A percentile compares a stretch with the other conserved stretches of the same genome.
Conservation (phyloP, 1,284 basidiomycete species). For the Puccinia hordei region DNA sequence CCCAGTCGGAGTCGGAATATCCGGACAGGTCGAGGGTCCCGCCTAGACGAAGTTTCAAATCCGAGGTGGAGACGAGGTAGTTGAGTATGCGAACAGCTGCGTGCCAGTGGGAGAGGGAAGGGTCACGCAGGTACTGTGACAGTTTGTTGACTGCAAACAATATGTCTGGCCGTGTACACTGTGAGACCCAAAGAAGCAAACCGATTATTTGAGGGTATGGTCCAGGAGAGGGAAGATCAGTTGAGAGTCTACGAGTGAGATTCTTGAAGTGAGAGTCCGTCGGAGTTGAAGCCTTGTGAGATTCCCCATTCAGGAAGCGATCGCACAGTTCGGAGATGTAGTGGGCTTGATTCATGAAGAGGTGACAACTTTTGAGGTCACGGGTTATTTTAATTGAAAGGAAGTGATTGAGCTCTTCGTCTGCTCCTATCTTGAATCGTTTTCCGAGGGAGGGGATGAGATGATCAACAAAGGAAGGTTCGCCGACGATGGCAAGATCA, state of each 20-base stretch:
- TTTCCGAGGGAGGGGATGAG: neutral
- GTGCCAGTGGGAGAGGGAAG: too few species aligned
- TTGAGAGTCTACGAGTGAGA: neutral
- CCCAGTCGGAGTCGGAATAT: too few species aligned
- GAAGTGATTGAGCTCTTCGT: neutral
- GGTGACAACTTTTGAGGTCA: neutral
- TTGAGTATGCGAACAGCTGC: too few species aligned
- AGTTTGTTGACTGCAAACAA: too few species aligned
- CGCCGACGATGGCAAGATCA: conserved; percentile 4
- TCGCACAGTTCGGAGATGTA: neutral
- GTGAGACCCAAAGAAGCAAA: too few species aligned
- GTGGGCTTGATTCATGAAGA: too few species aligned
- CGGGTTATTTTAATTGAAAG: neutral
- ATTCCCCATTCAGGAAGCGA: neutral
- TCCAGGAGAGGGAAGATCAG: neutral
- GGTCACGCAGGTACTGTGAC: too few species aligned
- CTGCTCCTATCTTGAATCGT: too few species aligned
- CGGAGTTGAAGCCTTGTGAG: neutral
- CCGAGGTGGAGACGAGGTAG: too few species aligned
- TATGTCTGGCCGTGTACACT: too few species aligned
- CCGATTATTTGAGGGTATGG: neutral
- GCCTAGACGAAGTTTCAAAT: too few species aligned
- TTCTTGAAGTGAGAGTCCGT: neutral
- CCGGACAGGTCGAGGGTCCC: too few species aligned
- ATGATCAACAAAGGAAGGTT: neutral